Conservation (phyloP, 2,329 filamentous ascomycete species). For the Lecanoromycetidae sp. region DNA sequence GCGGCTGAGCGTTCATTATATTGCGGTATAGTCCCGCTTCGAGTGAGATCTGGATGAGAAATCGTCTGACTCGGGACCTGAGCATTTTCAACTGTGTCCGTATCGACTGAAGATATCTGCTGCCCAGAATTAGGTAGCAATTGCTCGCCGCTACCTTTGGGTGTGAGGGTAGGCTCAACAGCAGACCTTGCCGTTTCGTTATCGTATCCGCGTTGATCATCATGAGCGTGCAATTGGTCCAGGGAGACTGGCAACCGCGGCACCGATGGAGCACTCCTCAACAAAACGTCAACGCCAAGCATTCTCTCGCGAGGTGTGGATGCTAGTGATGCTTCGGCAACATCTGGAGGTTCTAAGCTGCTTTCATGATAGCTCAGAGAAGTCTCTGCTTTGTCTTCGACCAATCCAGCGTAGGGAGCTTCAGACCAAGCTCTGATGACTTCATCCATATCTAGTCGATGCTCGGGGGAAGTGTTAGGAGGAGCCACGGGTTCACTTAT, state of each 20-base stretch:
- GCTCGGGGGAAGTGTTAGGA: neutral
- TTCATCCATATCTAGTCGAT: slow-evolving; percentile 14
- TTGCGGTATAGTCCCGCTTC: too few relatives aligned
- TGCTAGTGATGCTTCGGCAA: slow-evolving; percentile 12
- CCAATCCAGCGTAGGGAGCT: slow-evolving; percentile 9
- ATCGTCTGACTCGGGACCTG: too few relatives aligned
- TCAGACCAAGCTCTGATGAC: slow-evolving; percentile 15
- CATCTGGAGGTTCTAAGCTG: neutral
- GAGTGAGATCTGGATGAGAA: too few relatives aligned
- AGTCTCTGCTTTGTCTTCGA: neutral
- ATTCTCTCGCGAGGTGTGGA: slow-evolving; percentile 13
- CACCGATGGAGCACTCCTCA: slow-evolving; percentile 7
- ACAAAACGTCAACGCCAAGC: slow-evolving; percentile 9
- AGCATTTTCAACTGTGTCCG: too few relatives aligned
- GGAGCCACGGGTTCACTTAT: neutral
- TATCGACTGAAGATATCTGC: too few relatives aligned
- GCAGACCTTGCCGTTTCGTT: neutral
- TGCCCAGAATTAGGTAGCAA: too few relatives aligned
- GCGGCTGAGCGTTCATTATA: too few relatives aligned
- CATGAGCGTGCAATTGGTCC: neutral
- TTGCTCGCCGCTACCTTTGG: neutral
- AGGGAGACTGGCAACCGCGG: slow-evolving; percentile 10
- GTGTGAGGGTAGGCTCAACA: too few relatives aligned
- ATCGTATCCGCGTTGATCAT: neutral
- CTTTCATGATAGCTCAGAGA: neutral